These are phyloP conservation scores for Phytopythium cucurbitacearum DNA, from an alignment of 352 stramenopile species.

Conservation along the genomic window DNA sequence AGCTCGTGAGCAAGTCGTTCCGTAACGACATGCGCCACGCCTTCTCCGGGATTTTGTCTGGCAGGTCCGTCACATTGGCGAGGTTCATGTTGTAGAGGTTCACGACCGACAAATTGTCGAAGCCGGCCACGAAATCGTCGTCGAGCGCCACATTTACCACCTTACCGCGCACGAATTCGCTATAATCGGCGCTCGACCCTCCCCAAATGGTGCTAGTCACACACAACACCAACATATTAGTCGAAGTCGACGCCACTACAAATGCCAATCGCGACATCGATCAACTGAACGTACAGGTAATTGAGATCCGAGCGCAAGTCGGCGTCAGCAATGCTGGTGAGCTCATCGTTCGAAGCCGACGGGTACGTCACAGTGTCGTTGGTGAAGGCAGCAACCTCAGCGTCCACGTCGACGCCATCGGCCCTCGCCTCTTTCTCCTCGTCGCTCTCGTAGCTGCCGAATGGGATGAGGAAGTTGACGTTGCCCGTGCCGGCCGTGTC, in stretches of 20 bases:
- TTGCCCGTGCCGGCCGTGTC: constrained; percentile 4
- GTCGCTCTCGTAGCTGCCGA: constrained; percentile 22
- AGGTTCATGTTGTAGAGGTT: constrained; percentile 18
- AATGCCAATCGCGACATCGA: not conserved
- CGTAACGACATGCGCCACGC: not conserved
- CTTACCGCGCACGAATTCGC: constrained; percentile 13
- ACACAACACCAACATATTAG: not conserved
- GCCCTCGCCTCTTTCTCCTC: constrained; percentile 14
- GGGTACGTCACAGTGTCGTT: constrained; percentile 22
- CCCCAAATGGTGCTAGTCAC: constrained; percentile 11
- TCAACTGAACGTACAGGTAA: not conserved
- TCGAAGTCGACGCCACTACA: not conserved
- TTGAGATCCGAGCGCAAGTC: constrained; percentile 10
- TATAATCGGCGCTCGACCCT: constrained; percentile 11
- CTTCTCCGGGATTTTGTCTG: not conserved
- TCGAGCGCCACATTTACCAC: constrained; percentile 15
- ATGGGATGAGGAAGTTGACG: constrained; percentile 20
- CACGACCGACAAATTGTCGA: constrained; percentile 13
- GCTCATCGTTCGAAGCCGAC: constrained; percentile 22
- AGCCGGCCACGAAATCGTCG: constrained; percentile 11
- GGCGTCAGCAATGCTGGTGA: constrained; percentile 12
- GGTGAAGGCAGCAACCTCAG: constrained; percentile 10
- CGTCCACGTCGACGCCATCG: constrained; percentile 7
- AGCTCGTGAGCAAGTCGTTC: constrained; percentile 2
- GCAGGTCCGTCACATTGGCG: not conserved